Evolutionary conservation across 371 early-diverging fungal genomes (phyloP).

Genomic region (Mortierella sp.): DNA sequence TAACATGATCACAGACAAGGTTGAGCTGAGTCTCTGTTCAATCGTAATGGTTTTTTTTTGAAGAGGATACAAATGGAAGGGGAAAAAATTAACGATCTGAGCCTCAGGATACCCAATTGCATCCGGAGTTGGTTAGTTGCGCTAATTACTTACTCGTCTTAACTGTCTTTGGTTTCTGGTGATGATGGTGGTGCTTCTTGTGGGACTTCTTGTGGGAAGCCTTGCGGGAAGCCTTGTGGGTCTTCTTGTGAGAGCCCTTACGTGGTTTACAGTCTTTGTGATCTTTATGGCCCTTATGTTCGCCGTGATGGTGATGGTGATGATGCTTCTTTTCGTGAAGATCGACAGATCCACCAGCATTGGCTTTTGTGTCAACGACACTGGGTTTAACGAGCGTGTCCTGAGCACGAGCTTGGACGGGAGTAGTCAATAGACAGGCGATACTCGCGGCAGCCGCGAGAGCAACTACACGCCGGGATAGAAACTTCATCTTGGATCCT

Average conservation of each 20-base stretch:
- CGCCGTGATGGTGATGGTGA: conserved; percentile 16
- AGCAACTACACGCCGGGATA: conserved; percentile 16
- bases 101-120: not conserved
- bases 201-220: not conserved
- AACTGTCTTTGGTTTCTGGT: too few species aligned
- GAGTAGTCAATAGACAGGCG: conserved; percentile 12
- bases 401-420: conserved; percentile 8
- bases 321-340: not conserved
- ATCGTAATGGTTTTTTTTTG: not conserved
- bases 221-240: not conserved
- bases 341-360: not conserved
- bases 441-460: conserved; percentile 16
- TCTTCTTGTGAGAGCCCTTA: too few species aligned
- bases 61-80: not conserved
- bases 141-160: not conserved
- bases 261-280: not conserved
- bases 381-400: not conserved
- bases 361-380: not conserved
- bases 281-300: not conserved
- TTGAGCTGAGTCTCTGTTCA: conserved; percentile 7
- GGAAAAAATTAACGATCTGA: not conserved
- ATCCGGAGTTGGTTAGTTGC: not conserved
- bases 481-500: conserved; percentile 18
- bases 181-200: not conserved
- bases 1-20: conserved; percentile 8